These are phyloP conservation scores for Citeromyces hawaiiensis DNA, from an alignment of 1,139 yeast species.

Conservation along the genomic window DNA sequence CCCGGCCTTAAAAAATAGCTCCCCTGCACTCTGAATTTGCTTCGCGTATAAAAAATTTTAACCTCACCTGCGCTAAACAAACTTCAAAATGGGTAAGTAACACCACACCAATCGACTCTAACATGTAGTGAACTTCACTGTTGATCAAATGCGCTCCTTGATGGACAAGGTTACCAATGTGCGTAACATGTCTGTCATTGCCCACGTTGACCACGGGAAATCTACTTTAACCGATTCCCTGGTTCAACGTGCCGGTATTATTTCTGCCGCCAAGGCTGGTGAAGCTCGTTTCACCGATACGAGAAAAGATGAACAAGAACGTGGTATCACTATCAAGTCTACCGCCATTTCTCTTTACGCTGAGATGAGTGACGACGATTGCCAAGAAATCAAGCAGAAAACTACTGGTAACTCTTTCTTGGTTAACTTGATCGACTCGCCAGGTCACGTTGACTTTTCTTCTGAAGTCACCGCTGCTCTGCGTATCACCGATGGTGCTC, in stretches of 20 bases:
- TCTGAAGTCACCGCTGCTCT: slow-evolving; percentile 99
- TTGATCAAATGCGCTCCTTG: slow-evolving; percentile 94
- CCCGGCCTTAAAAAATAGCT: no score
- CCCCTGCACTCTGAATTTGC: not conserved
- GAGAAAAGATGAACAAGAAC: slow-evolving; percentile 99
- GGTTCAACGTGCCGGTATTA: slow-evolving; percentile 98
- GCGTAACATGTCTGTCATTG: slow-evolving; percentile 99
- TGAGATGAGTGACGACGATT: slow-evolving; percentile 81
- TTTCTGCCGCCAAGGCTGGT: slow-evolving; percentile 99
- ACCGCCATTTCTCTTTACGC: slow-evolving; percentile 96
- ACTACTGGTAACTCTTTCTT: slow-evolving; percentile 90
- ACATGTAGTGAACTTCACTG: slow-evolving; percentile 52
- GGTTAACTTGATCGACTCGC: slow-evolving; percentile 97
- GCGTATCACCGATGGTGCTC: slow-evolving; percentile 99
- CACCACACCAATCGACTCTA: not conserved
- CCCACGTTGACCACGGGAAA: slow-evolving; percentile 99
- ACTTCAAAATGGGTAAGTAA: slow-evolving; percentile 2
- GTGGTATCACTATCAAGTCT: slow-evolving; percentile 99
- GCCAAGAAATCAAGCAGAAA: slow-evolving; percentile 92
- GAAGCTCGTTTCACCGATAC: slow-evolving; percentile 99
- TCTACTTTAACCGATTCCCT: slow-evolving; percentile 98
- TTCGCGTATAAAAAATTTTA: not conserved
- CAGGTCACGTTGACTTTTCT: slow-evolving; percentile 99
- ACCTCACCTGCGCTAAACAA: not conserved
- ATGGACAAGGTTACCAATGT: slow-evolving; percentile 99